A percentile compares a stretch with the other conserved stretches of the same genome.
phyloP scores from a whole-genome alignment of 164 flowering plant genomes.

The Aristolochia contorta region DNA sequence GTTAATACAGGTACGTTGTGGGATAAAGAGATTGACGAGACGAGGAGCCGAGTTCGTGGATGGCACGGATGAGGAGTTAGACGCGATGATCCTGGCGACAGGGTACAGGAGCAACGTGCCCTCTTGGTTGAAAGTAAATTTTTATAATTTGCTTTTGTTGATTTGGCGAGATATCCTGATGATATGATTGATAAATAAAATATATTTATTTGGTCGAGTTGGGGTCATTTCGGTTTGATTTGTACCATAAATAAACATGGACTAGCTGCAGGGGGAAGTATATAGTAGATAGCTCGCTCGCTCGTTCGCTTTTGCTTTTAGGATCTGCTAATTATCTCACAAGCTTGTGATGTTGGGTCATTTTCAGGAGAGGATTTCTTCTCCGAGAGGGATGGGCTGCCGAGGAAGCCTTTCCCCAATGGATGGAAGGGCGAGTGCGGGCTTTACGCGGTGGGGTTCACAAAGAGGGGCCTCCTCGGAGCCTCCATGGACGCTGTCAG shows the following conservation, averaged over 20 bases:
- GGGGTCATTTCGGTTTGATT: too few relatives aligned
- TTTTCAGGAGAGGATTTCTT: constrained; percentile 55
- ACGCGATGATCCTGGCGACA: constrained; percentile 72
- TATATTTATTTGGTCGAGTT: too few relatives aligned
- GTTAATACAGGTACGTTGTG: constrained; percentile 9
- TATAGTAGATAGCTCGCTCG: too few relatives aligned
- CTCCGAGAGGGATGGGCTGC: constrained; percentile 58
- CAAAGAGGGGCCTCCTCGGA: constrained; percentile 70
- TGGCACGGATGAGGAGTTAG: constrained; percentile 53
- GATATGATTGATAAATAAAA: too few relatives aligned
- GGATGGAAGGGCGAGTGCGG: constrained; percentile 81
- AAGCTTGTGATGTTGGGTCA: background rate
- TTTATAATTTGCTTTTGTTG: background rate
- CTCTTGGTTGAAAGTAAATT: constrained; percentile 67
- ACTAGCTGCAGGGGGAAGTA: too few relatives aligned
- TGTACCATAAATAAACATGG: too few relatives aligned
- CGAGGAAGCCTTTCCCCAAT: constrained; percentile 58
- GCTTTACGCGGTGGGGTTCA: constrained; percentile 73
- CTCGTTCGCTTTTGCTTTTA: background rate
- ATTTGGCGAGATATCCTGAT: background rate
- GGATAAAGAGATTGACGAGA: constrained; percentile 3
- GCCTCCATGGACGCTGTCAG: constrained; percentile 65
- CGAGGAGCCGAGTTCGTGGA: constrained; percentile 23
- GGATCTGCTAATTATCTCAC: background rate
- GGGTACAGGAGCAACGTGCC: constrained; percentile 86